phyloP scores from a whole-genome alignment of 257 asterid species.

The Solanum appendiculatum region DNA sequence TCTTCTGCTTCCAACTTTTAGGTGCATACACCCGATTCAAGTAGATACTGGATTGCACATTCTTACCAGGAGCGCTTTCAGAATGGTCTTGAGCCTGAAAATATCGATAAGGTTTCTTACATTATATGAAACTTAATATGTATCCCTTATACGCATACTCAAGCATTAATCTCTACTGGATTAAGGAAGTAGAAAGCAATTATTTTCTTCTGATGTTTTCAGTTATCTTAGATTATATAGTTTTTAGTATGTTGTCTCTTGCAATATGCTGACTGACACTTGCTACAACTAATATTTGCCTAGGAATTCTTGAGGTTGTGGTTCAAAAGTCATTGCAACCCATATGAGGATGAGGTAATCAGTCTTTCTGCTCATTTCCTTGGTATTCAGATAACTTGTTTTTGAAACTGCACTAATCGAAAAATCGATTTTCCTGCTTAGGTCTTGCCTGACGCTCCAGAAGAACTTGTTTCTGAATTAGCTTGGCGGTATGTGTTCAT shows the following conservation, averaged over 20 bases:
- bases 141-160: background rate
- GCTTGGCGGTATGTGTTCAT: slow-evolving; percentile 70
- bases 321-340: slow-evolving; percentile 88
- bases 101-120: slow-evolving; percentile 75
- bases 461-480: slow-evolving; percentile 77
- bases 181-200: background rate
- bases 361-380: background rate
- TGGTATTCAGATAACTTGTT: background rate
- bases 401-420: background rate
- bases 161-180: background rate
- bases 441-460: slow-evolving; percentile 94
- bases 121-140: background rate
- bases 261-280: slow-evolving; percentile 12
- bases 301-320: slow-evolving; percentile 95
- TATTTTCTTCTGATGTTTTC: background rate
- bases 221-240: background rate
- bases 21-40: slow-evolving; percentile 98
- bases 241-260: background rate
- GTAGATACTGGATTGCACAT: slow-evolving; percentile 87
- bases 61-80: slow-evolving; percentile 60
- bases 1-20: slow-evolving; percentile 9
- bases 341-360: slow-evolving; percentile 78
- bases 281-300: slow-evolving; percentile 6
- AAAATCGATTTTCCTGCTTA: slow-evolving; percentile 2
- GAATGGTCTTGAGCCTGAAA: slow-evolving; percentile 83